phyloP scores from a whole-genome alignment of 371 early-diverging fungal species.

The Syncephalastrum contaminatum region DNA sequence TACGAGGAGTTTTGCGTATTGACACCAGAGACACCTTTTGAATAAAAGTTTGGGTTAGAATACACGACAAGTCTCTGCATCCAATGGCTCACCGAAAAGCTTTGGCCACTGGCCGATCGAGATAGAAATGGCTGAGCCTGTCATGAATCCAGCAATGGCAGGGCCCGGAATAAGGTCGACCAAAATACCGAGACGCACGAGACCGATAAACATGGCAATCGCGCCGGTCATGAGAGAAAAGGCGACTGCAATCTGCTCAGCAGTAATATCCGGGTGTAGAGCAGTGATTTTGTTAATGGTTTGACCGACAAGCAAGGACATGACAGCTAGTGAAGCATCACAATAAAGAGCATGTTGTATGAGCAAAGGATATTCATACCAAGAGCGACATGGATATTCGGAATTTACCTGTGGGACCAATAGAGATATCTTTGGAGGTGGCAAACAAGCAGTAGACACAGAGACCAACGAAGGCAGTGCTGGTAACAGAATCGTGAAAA shows the following conservation, averaged over 20 bases:
- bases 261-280: conserved; percentile 31
- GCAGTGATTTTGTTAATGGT: conserved; percentile 49
- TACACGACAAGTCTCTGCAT: too few relatives aligned
- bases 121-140: conserved; percentile 77
- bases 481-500: conserved; percentile 5
- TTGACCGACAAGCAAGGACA: conserved; percentile 76
- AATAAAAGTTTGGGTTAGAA: too few relatives aligned
- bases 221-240: conserved; percentile 64
- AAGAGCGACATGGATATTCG: neutral
- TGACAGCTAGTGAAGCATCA: conserved; percentile 61
- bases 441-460: conserved; percentile 79
- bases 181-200: conserved; percentile 78
- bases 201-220: conserved; percentile 68
- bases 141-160: conserved; percentile 69
- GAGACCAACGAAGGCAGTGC: conserved; percentile 70
- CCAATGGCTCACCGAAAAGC: conserved; percentile 50
- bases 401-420: conserved; percentile 71
- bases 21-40: conserved; percentile 53
- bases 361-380: neutral
- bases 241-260: conserved; percentile 50
- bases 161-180: conserved; percentile 90
- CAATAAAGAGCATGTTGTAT: neutral
- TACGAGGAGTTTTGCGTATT: conserved; percentile 58
- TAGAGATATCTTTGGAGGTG: conserved; percentile 84
- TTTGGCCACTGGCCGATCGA: conserved; percentile 72